Conservation (phyloP, 2,329 filamentous ascomycete genomes). For the Beauveria scarabaeidicola region DNA sequence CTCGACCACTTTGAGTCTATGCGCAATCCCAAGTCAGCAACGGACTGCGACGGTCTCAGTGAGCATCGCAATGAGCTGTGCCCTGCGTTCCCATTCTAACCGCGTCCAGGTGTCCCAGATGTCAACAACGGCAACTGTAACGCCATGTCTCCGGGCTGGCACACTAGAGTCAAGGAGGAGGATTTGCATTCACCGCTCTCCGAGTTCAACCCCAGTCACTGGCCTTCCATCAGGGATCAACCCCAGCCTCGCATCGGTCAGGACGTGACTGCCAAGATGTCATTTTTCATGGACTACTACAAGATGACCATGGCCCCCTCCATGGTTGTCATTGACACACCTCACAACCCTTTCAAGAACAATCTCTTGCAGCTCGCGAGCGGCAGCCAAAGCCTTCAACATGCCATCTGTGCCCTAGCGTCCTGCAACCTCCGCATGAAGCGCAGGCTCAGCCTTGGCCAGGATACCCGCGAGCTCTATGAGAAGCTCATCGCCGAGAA, state of each 20-base stretch:
- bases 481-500: conserved; percentile 41
- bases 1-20: conserved; percentile 50
- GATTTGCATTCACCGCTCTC: conserved; percentile 36
- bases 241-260: conserved; percentile 45
- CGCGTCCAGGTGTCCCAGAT: conserved; percentile 40
- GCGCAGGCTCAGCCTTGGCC: conserved; percentile 54
- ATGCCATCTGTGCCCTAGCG: conserved; percentile 82
- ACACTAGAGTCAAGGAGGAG: conserved; percentile 33
- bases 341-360: conserved; percentile 75
- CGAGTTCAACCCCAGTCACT: conserved; percentile 38
- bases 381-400: conserved; percentile 74
- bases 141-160: conserved; percentile 40
- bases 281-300: conserved; percentile 89
- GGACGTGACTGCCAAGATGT: conserved; percentile 67
- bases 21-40: conserved; percentile 25
- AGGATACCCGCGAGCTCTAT: conserved; percentile 42
- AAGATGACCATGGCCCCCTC: conserved; percentile 86
- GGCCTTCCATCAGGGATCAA: conserved; percentile 38
- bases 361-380: conserved; percentile 73
- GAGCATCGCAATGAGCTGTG: conserved; percentile 29
- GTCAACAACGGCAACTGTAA: conserved; percentile 41
- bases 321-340: conserved; percentile 83
- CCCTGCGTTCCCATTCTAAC: conserved; percentile 29
- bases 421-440: conserved; percentile 89
- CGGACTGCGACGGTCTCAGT: conserved; percentile 49